These are phyloP conservation scores for Kernera saxatilis DNA, from an alignment of 345 rosid species.

Conservation along the genomic window DNA sequence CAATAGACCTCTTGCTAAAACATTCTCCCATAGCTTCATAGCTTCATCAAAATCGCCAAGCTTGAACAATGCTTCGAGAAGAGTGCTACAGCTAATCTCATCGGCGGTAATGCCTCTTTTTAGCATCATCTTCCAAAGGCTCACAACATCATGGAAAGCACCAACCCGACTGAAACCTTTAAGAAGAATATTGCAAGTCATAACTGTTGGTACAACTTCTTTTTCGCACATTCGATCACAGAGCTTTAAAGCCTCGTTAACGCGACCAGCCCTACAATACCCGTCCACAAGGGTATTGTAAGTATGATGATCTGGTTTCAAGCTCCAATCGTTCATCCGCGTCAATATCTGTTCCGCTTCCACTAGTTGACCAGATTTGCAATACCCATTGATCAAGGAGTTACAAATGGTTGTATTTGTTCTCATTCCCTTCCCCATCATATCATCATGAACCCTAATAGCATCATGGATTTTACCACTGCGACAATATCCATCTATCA, in stretches of 20 bases:
- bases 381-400: conserved; percentile 71
- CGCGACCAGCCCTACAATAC: conserved; percentile 49
- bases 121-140: conserved; percentile 62
- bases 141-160: conserved; percentile 51
- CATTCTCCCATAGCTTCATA: conserved; percentile 55
- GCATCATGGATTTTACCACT: conserved; percentile 55
- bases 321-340: conserved; percentile 47
- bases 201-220: conserved; percentile 45
- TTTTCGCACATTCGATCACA: conserved; percentile 46
- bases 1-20: conserved; percentile 57
- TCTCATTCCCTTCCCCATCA: conserved; percentile 54
- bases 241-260: conserved; percentile 54
- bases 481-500: conserved; percentile 78
- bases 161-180: conserved; percentile 59
- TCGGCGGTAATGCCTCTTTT: conserved; percentile 44
- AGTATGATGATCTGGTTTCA: conserved; percentile 66
- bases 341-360: conserved; percentile 44
- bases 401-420: conserved; percentile 68
- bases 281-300: conserved; percentile 79
- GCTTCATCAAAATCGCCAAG: conserved; percentile 59
- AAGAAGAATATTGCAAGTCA: conserved; percentile 74
- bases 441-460: conserved; percentile 48
- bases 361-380: conserved; percentile 51
- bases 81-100: conserved; percentile 58
- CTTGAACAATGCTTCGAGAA: conserved; percentile 69